Percentiles rank a stretch among this genome's conserved stretches.
Conservation (phyloP, 2,329 filamentous ascomycete genomes). For the Cercospora sp. region DNA sequence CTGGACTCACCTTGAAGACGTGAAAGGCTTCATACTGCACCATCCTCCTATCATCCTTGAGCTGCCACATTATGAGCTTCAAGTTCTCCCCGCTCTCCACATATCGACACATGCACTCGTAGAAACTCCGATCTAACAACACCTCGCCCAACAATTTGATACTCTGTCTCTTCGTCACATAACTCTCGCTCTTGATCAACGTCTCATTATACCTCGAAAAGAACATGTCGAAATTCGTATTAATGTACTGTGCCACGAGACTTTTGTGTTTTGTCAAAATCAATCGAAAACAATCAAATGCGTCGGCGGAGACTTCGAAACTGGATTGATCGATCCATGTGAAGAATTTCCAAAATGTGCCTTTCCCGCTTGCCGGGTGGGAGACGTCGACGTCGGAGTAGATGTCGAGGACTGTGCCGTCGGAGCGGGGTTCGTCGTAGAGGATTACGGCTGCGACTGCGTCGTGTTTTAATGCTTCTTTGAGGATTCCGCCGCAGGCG, state of each 20-base stretch:
- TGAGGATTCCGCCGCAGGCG: slow-evolving; percentile 82
- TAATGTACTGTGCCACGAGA: slow-evolving; percentile 82
- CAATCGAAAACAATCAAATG: slow-evolving; percentile 95
- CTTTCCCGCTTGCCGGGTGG: slow-evolving; percentile 71
- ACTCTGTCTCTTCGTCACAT: slow-evolving; percentile 96
- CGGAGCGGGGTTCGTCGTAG: slow-evolving; percentile 79
- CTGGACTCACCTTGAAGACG: slow-evolving; percentile 75
- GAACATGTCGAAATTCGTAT: slow-evolving; percentile 88
- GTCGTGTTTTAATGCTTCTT: slow-evolving; percentile 89
- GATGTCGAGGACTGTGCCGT: slow-evolving; percentile 73
- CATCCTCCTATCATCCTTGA: slow-evolving; percentile 96
- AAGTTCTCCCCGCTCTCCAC: slow-evolving; percentile 93
- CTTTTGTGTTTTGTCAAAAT: slow-evolving; percentile 92
- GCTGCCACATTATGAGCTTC: slow-evolving; percentile 96
- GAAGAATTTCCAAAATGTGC: slow-evolving; percentile 96
- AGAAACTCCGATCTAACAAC: slow-evolving; percentile 90
- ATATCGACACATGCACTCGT: slow-evolving; percentile 96
- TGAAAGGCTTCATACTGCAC: slow-evolving; percentile 99
- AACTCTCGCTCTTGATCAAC: slow-evolving; percentile 87
- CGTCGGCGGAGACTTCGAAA: slow-evolving; percentile 95
- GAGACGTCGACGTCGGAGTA: slow-evolving; percentile 66
- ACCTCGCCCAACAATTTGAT: slow-evolving; percentile 97
- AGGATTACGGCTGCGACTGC: slow-evolving; percentile 86
- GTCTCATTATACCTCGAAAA: slow-evolving; percentile 87
- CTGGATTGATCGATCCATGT: slow-evolving; percentile 95